These are phyloP conservation scores for Cudoniella acicularis DNA, from an alignment of 495 filamentous ascomycete genomes.

Conservation along the genomic window DNA sequence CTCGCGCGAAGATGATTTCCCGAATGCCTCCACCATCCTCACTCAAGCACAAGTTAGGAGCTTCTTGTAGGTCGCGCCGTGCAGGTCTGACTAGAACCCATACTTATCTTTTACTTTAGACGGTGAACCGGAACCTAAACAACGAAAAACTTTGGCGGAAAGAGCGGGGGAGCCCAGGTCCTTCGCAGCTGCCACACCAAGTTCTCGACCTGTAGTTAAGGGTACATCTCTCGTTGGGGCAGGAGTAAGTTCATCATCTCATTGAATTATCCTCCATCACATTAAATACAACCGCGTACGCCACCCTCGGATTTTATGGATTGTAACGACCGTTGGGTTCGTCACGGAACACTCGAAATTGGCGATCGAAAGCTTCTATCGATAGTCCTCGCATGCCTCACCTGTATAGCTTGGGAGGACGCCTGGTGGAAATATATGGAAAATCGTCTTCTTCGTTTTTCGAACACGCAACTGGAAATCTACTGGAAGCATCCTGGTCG, in stretches of 20 bases:
- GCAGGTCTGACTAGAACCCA: not conserved
- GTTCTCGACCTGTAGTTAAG: constrained; percentile 31
- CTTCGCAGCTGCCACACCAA: constrained; percentile 33
- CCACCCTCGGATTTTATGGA: too few species aligned
- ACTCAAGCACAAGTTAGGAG: constrained; percentile 34
- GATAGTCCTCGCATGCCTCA: too few species aligned
- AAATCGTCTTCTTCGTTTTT: too few species aligned
- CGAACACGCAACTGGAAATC: too few species aligned
- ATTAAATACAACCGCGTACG: too few species aligned
- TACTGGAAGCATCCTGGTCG: too few species aligned
- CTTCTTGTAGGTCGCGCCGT: constrained; percentile 10
- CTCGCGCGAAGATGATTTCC: constrained; percentile 48
- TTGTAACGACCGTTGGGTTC: too few species aligned
- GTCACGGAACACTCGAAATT: too few species aligned
- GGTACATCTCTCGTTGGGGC: constrained; percentile 38
- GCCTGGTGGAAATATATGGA: too few species aligned
- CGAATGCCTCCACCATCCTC: constrained; percentile 43
- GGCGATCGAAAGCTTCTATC: too few species aligned
- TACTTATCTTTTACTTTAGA: constrained; percentile 9
- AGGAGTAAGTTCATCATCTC: constrained; percentile 18
- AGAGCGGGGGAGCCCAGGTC: constrained; percentile 48
- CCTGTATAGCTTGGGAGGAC: too few species aligned
- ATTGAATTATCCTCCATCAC: too few species aligned
- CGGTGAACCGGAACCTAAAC: constrained; percentile 46
- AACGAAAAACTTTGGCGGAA: constrained; percentile 56